Evolutionary conservation across 2,329 filamentous ascomycete genomes (phyloP).

Genomic region (Diaporthe sp.): DNA sequence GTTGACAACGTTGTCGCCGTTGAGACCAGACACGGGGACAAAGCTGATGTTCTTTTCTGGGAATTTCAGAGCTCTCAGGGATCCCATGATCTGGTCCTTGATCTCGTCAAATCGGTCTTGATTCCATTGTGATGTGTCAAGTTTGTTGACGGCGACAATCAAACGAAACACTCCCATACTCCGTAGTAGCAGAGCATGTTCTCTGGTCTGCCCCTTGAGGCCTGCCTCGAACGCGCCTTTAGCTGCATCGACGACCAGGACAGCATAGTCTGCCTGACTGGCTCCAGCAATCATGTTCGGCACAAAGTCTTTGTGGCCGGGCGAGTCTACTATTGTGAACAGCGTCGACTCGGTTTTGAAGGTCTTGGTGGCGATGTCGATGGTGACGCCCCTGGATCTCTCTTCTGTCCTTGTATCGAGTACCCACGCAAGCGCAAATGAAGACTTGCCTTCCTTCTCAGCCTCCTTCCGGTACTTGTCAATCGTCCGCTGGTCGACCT

Average conservation of each 20-base stretch:
- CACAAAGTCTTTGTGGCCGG: slow-evolving; percentile 95
- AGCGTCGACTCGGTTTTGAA: slow-evolving; percentile 90
- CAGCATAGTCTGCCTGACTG: slow-evolving; percentile 94
- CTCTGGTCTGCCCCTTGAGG: slow-evolving; percentile 91
- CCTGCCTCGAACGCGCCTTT: slow-evolving; percentile 95
- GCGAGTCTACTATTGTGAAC: slow-evolving; percentile 96
- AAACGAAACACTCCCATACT: slow-evolving; percentile 92
- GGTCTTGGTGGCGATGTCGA: slow-evolving; percentile 94
- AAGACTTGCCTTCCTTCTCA: slow-evolving; percentile 91
- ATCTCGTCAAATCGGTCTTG: slow-evolving; percentile 89
- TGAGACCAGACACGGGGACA: slow-evolving; percentile 89
- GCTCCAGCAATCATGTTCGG: slow-evolving; percentile 99
- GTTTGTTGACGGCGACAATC: slow-evolving; percentile 94
- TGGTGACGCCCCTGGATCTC: slow-evolving; percentile 89
- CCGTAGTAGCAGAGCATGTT: slow-evolving; percentile 89
- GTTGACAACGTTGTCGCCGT: slow-evolving; percentile 86
- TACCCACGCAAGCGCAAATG: slow-evolving; percentile 97
- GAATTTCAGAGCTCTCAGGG: slow-evolving; percentile 87
- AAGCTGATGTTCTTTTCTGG: slow-evolving; percentile 85
- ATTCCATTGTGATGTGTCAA: slow-evolving; percentile 89
- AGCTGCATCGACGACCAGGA: slow-evolving; percentile 92
- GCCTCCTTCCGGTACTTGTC: slow-evolving; percentile 92
- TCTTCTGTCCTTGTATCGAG: slow-evolving; percentile 94
- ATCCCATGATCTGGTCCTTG: slow-evolving; percentile 83
- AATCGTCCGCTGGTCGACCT: slow-evolving; percentile 88